These are phyloP conservation scores for Cetraspora pellucida DNA, from an alignment of 192 early-diverging fungal genomes.

Conservation along the genomic window DNA sequence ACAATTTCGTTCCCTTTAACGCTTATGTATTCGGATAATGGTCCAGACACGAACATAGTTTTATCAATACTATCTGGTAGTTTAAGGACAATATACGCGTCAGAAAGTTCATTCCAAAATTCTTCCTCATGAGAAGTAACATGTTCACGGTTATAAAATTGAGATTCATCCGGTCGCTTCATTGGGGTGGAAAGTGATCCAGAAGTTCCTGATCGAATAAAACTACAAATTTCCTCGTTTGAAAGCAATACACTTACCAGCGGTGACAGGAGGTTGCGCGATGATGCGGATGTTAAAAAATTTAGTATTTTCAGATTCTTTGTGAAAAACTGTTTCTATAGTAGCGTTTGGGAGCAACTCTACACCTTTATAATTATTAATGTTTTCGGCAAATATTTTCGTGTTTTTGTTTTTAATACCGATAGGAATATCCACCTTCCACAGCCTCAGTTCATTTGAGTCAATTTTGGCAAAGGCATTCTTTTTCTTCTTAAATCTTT, in stretches of 20 bases:
- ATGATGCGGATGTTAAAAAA: background rate
- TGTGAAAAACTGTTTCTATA: background rate
- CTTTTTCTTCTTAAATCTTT: constrained; percentile 19
- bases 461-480: constrained; percentile 12
- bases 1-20: constrained; percentile 22
- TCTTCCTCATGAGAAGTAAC: background rate
- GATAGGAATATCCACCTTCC: constrained; percentile 12
- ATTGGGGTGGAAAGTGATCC: constrained; percentile 14
- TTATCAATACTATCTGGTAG: constrained; percentile 11
- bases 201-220: background rate
- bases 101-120: constrained; percentile 19
- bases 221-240: background rate
- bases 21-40: constrained; percentile 14
- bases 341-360: background rate
- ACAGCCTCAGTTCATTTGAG: constrained; percentile 27
- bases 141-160: constrained; percentile 6
- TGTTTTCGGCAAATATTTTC: constrained; percentile 11
- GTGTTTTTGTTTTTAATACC: background rate
- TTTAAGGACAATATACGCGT: constrained; percentile 15
- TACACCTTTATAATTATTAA: background rate
- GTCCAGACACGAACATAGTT: background rate
- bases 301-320: background rate
- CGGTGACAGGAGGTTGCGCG: background rate
- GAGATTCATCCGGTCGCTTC: constrained; percentile 4
- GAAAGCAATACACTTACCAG: background rate